Evolutionary conservation across 352 stramenopile genomes (phyloP), one percentile per base, ranked within the genome.

Genomic region (Lagenidium sp.): DNA sequence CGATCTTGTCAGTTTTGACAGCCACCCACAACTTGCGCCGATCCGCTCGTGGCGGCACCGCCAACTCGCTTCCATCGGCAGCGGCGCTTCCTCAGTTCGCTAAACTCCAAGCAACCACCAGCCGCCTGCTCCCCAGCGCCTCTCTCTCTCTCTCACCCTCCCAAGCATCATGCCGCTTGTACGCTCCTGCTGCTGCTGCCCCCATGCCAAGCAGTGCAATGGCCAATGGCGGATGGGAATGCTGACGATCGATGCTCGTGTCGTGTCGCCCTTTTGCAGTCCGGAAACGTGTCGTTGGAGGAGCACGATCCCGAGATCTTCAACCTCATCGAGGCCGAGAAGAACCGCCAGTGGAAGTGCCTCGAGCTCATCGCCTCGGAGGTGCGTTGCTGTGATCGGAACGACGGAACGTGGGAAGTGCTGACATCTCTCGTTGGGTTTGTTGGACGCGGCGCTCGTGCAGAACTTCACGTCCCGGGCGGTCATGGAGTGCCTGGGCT

Each of bases 341-440:
- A 99, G 74, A 95, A 95, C 68, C 78, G 95, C 44, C 96, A 99
- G 72, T 97, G 84, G 85, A 96, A 96, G 52, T 97, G 84, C 36
- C 71, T 99, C 35, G 96, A 99, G 70, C 88, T 99, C 41, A 99
- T 99, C 65, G 97, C 97, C 11, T 98, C 93, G 21, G 97, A 99
- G 55, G 62, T 72, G 39, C 29, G 57, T 25, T 6, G 15, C 23
- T 30, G 21, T 30, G 43, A 32, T 50, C 42, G 25, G 4, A 38
- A 16, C 21, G 25, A 16, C 4, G 31, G 21, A 22, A 37, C 55
- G 44, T 50, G 25, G 30, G 48, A 54, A 35, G 38, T 32, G 43
- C 22, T 6, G 18, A 34, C 12, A 41, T 8, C 24, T 6, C 25
- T 5, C 22, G 36, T 15, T 25, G 31, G 55, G 29, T n/a, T n/a